phyloP scores from a whole-genome alignment of 1,139 yeast species.

The Saccharomycopsis crataegensis region DNA sequence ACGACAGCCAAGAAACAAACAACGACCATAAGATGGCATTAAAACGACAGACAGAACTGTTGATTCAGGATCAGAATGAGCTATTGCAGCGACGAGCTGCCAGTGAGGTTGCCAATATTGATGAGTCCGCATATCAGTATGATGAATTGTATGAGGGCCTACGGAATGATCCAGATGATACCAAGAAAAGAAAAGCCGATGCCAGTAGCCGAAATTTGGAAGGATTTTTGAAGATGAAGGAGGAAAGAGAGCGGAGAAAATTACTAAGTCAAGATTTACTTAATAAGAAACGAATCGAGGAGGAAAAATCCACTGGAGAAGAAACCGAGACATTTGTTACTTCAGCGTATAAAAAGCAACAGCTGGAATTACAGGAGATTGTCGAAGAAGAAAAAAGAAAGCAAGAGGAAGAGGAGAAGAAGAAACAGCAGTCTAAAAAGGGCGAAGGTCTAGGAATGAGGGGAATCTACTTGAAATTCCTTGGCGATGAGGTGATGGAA shows the following conservation, averaged over 20 bases:
- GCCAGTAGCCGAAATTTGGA: not conserved
- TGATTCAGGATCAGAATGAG: not conserved
- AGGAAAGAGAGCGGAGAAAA: constrained; percentile 2
- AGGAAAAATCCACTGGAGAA: not conserved
- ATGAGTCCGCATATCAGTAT: not conserved
- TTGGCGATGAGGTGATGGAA: not conserved
- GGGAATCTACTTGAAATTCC: constrained; percentile 4
- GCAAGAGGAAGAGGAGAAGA: not conserved
- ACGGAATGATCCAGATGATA: not conserved
- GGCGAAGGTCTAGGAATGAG: not conserved
- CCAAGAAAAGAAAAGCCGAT: not conserved
- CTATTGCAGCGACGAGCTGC: not conserved
- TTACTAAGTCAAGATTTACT: not conserved
- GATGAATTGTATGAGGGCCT: constrained; percentile 10
- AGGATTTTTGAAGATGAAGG: constrained; percentile 2
- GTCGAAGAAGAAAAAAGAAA: not conserved
- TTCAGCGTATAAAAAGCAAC: constrained; percentile 3
- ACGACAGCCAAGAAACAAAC: not conserved
- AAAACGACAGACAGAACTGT: not conserved
- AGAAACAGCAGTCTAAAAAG: not conserved
- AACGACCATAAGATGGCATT: not conserved
- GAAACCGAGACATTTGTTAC: constrained; percentile 3
- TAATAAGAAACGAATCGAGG: not conserved
- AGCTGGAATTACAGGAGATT: not conserved
- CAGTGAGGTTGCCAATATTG: not conserved